A percentile compares a stretch with the other conserved stretches of the same genome.
These are phyloP conservation scores for Raddia distichophylla DNA, from an alignment of 176 grass and related monocot genomes.

Conservation along the genomic window DNA sequence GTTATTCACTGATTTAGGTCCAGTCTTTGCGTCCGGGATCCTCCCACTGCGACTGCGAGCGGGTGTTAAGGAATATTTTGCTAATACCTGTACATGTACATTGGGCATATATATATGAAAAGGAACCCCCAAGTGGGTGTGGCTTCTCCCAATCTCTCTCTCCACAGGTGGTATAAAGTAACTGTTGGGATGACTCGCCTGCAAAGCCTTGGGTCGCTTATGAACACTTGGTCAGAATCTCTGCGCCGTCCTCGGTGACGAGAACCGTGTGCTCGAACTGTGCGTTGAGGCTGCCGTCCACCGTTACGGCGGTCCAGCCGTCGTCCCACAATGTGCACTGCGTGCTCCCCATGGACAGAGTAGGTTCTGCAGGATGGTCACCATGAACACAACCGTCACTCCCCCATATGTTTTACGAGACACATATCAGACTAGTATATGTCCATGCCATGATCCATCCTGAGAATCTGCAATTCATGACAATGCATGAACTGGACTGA, in stretches of 20 bases:
- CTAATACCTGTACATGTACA: no score
- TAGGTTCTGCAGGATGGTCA: conserved; percentile 63
- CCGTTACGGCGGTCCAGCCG: conserved; percentile 78
- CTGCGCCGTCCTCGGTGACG: conserved; percentile 55
- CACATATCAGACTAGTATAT: not conserved
- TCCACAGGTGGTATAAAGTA: no score
- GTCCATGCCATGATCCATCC: not conserved
- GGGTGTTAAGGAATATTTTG: no score
- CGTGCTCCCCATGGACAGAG: conserved; percentile 71
- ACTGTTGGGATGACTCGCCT: no score
- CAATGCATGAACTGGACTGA: not conserved
- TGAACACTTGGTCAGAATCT: conserved; percentile 65
- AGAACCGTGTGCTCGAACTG: conserved; percentile 95
- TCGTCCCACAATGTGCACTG: conserved; percentile 69
- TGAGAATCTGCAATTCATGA: not conserved
- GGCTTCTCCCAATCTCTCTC: no score
- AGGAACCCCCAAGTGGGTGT: no score
- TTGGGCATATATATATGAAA: no score
- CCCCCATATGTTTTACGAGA: not conserved
- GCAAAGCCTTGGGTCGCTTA: no score
- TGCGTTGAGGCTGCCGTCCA: conserved; percentile 65
- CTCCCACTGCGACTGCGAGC: no score
- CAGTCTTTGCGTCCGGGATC: no score
- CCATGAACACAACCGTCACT: not conserved
- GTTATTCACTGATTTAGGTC: no score